Evolutionary conservation across 2,329 filamentous ascomycete genomes (phyloP), one percentile per base, ranked within the genome.

Genomic region (Sclerotinia sclerotiorum): DNA sequence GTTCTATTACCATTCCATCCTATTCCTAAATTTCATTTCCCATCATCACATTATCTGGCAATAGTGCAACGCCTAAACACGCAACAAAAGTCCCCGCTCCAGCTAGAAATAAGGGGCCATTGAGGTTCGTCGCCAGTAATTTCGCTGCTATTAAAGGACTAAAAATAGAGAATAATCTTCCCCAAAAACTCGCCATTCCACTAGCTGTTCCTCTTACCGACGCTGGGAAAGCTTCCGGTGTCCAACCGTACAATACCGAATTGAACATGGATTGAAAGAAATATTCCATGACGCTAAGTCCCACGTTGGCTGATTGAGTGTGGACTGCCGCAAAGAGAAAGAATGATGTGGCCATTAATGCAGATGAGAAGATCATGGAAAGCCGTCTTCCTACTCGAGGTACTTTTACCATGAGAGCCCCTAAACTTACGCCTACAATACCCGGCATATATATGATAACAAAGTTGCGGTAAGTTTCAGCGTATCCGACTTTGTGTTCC

Each of bases 161-260:
- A 21, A 88, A 81, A 56, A 88, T 87, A 13, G 84, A 83, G 71
- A 86, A 86, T 32, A 88, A 66, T 2, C 86, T 76, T 1, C 86
- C 86, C 84, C 84, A 87, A 73, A 87, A 88, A 69, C 83, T 84
- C 2, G 85, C 84, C 17, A 87, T 70, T 0, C 86, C 86, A 72
- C 83, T 84, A 0, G 86, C 79, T 0, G 82, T 85, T 5, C 83
- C 84, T 48, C 83, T 76, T 21, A 85, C 81, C 0, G 81, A 80
- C 3, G 84, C 82, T 0, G 83, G 82, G 70, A 74, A 74, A 5
- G 69, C 68, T 67, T 74, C 72, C 1, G 73, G 72, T 15, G 73
- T 72, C 69, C 70, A 73, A 3, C 70, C 72, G 49, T 74, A 74
- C 3, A 74, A 44, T 7, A 74, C 69, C 4, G 73, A 72, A 44